Evolutionary conservation across 352 stramenopile genomes (phyloP).

Genomic region (Poterioochromonas sp.): DNA sequence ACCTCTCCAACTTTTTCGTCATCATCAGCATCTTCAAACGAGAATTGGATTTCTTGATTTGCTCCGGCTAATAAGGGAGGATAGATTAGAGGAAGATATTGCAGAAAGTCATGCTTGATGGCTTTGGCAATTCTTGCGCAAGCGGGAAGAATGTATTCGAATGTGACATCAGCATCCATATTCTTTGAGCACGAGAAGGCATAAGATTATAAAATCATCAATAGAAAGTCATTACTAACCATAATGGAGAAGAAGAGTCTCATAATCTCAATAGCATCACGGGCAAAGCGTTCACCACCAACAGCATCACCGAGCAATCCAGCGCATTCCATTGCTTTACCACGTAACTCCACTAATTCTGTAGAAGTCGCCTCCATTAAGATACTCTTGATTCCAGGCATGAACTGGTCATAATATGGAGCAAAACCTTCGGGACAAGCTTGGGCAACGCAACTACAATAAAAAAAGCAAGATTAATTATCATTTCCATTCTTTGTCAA

Average conservation of each 20-base stretch:
- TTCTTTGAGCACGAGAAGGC: background rate
- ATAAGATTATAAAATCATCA: background rate
- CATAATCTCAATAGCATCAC: conserved; percentile 31
- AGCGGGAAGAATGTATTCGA: conserved; percentile 34
- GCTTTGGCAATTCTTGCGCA: conserved; percentile 30
- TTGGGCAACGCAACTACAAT: conserved; percentile 28
- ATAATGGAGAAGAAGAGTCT: background rate
- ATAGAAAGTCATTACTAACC: background rate
- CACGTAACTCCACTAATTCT: conserved; percentile 1
- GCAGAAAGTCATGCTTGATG: background rate
- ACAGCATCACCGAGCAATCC: conserved; percentile 33
- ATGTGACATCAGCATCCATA: conserved; percentile 16
- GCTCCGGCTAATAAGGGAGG: background rate
- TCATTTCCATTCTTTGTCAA: background rate
- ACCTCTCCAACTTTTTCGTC: conserved; percentile 23
- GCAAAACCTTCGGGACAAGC: background rate
- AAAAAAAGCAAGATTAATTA: background rate
- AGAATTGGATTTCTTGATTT: conserved; percentile 25
- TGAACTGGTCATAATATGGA: conserved; percentile 19
- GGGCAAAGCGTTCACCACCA: background rate
- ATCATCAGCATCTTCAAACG: conserved; percentile 25
- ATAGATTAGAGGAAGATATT: background rate
- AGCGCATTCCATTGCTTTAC: conserved; percentile 35
- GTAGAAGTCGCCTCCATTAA: background rate
- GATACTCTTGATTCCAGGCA: conserved; percentile 30